These are phyloP conservation scores for Cladophialophora immunda DNA, from an alignment of 2,329 filamentous ascomycete genomes.

Conservation along the genomic window DNA sequence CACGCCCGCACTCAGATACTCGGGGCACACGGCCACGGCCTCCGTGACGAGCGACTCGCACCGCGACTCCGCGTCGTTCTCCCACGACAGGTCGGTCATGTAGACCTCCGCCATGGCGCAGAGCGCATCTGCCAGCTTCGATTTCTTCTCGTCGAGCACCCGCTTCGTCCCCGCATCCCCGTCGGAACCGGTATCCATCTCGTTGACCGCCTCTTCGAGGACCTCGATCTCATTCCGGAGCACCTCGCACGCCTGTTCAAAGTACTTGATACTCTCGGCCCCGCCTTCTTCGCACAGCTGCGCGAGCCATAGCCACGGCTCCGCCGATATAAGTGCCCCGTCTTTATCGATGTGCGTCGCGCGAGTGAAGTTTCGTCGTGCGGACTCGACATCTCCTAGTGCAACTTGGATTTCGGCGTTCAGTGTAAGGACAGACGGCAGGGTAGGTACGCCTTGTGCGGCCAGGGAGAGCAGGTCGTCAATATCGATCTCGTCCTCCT, in stretches of 20 bases:
- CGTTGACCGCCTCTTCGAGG: constrained; percentile 45
- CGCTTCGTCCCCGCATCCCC: constrained; percentile 1
- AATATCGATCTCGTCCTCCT: constrained; percentile 29
- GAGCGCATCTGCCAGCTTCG: constrained; percentile 86
- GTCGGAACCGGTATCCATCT: constrained; percentile 5
- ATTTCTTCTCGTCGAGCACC: constrained; percentile 64
- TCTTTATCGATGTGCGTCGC: constrained; percentile 80
- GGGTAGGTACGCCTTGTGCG: constrained; percentile 38
- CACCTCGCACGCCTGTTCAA: constrained; percentile 71
- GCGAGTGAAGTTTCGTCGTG: constrained; percentile 74
- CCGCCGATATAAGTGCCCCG: constrained; percentile 61
- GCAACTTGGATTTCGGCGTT: constrained; percentile 85
- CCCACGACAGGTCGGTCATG: constrained; percentile 96
- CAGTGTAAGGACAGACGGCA: constrained; percentile 71
- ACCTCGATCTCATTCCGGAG: constrained; percentile 64
- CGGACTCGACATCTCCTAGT: constrained; percentile 79
- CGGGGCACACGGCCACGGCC: constrained; percentile 83
- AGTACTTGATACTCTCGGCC: constrained; percentile 67
- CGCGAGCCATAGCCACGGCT: constrained; percentile 79
- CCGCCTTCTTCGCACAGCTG: constrained; percentile 78
- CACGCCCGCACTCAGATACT: constrained; percentile 74
- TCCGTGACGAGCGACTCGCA: constrained; percentile 92
- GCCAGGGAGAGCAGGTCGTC: constrained; percentile 38
- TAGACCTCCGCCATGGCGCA: constrained; percentile 96
- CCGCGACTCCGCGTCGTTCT: constrained; percentile 84